Evolutionary conservation across 2,329 filamentous ascomycete genomes (phyloP).

Genomic region (Fonsecaea multimorphosa): DNA sequence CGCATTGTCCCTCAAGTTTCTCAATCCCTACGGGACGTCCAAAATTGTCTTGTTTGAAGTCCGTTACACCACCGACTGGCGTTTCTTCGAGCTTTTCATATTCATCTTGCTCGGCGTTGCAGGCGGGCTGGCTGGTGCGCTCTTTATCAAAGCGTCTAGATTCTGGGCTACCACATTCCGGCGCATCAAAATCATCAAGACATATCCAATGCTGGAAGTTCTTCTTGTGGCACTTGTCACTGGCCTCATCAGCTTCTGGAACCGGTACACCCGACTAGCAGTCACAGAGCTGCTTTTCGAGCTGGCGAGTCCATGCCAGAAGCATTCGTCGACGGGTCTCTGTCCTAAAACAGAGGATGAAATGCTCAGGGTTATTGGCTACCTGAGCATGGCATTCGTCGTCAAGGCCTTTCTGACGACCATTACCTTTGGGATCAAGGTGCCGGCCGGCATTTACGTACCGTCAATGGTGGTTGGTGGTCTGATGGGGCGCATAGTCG

Average conservation of each 20-base stretch:
- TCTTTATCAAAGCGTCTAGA: constrained; percentile 96
- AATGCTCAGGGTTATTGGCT: constrained; percentile 77
- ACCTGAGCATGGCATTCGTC: constrained; percentile 77
- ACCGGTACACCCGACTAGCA: constrained; percentile 82
- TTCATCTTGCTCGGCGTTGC: constrained; percentile 87
- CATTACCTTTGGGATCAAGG: constrained; percentile 94
- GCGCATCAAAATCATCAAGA: constrained; percentile 78
- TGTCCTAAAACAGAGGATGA: constrained; percentile 73
- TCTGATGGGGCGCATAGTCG: constrained; percentile 84
- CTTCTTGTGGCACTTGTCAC: constrained; percentile 84
- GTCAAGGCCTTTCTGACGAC: constrained; percentile 89
- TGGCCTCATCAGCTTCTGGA: constrained; percentile 90
- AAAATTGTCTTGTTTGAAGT: constrained; percentile 98
- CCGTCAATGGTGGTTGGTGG: constrained; percentile 98
- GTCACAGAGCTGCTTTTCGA: constrained; percentile 92
- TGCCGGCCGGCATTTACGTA: constrained; percentile 95
- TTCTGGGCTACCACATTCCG: constrained; percentile 90
- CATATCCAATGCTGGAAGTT: constrained; percentile 84
- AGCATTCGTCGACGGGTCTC: constrained; percentile 73
- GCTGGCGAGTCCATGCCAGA: constrained; percentile 84
- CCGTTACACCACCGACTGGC: constrained; percentile 87
- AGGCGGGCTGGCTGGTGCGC: constrained; percentile 81
- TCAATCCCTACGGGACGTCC: constrained; percentile 93
- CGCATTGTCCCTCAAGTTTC: constrained; percentile 87
- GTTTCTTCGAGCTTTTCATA: constrained; percentile 83